Evolutionary conservation across 2,329 filamentous ascomycete genomes (phyloP), one percentile per base, ranked within the genome.

Genomic region (Massarina eburnea): DNA sequence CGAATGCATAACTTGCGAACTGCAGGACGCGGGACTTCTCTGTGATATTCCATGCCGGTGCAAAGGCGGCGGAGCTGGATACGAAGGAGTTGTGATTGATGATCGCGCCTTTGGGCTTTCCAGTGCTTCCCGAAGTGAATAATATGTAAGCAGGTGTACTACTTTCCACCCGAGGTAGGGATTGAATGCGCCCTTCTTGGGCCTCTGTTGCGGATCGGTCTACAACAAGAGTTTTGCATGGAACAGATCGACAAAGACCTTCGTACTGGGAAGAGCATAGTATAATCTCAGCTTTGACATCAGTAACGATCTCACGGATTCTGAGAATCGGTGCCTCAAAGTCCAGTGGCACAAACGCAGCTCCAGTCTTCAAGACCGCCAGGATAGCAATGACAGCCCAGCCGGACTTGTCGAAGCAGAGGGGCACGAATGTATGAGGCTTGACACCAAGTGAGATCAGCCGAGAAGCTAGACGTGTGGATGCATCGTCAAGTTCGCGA

Each of bases 81-180:
- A 80, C 79, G 1, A 86, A 72, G 1, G 81, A 77, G 0, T 71
- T 71, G 55, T 88, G 85, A 7, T 80, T 80, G 48, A 86, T 80
- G 15, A 84, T 80, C 10, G 84, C 79, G 1, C 82, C 83, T 46
- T 82, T 82, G 0, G 81, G 80, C 40, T 75, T 76, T 39, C 77
- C 77, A 1, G 80, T 79, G 0, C 79, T 80, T 0, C 80, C 79
- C 2, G 79, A 79, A 0, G 78, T 80, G 49, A 86, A 82, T 4
- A 88, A 76, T 3, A 83, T 74, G 57, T 84, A 86, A 0, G 83
- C 83, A 2, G 76, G 73, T 19, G 79, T 76, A 18, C 76, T 70
- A 0, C 76, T 71, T 0, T 68, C 59, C 0, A 73, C 66, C 5
- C 68, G 54, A 1, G 67, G 62, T 0, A 67, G 55, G 0, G 59